Conservation (phyloP, 2,329 filamentous ascomycete genomes). For the Chaetomium sp. region DNA sequence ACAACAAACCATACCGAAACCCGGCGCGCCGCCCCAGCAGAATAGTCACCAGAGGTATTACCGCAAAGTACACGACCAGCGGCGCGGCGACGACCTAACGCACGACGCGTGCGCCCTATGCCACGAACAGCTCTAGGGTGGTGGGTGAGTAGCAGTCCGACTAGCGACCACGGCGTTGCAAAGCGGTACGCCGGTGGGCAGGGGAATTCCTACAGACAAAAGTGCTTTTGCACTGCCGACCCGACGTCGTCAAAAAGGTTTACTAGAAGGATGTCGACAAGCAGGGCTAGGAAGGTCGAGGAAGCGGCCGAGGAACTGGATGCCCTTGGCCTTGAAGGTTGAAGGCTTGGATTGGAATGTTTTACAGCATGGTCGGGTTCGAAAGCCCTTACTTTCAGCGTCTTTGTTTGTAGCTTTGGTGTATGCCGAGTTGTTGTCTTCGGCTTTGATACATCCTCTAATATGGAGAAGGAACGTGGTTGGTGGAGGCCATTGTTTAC, state of each 20-base stretch:
- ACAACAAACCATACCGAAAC: too few relatives aligned
- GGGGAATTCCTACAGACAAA: too few relatives aligned
- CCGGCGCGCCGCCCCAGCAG: too few relatives aligned
- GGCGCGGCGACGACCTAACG: too few relatives aligned
- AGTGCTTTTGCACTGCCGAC: too few relatives aligned
- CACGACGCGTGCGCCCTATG: too few relatives aligned
- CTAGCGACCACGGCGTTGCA: too few relatives aligned
- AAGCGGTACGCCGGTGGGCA: too few relatives aligned
- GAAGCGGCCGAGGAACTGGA: conserved; percentile 64
- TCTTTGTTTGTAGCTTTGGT: neutral
- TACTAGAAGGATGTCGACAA: conserved; percentile 73
- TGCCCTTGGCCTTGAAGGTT: conserved; percentile 57
- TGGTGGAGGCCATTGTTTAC: conserved; percentile 21
- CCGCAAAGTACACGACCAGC: too few relatives aligned
- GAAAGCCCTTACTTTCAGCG: conserved; percentile 18
- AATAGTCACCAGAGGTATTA: too few relatives aligned
- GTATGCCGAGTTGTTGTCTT: neutral
- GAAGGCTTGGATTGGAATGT: conserved; percentile 37
- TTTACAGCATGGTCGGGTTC: neutral
- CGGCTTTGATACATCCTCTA: neutral
- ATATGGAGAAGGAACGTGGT: neutral
- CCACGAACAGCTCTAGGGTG: too few relatives aligned
- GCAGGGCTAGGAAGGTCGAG: conserved; percentile 78
- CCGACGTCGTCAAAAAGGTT: conserved; percentile 70
- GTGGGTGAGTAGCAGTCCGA: too few relatives aligned